Base-by-base conservation (phyloP, 495 filamentous ascomycete genomes). In the Neurospora cerealis region DNA sequence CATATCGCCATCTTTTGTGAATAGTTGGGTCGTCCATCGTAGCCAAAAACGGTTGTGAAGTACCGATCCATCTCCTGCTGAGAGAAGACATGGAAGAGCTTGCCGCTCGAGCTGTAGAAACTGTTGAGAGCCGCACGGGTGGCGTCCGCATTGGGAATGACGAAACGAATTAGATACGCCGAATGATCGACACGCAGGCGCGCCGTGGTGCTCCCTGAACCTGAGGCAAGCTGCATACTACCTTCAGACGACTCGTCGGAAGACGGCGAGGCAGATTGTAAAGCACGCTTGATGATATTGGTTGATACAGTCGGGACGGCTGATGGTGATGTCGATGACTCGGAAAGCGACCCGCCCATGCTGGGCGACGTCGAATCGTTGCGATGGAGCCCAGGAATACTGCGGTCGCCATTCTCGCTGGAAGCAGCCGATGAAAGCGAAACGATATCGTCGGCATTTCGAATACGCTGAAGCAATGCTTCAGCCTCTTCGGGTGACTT, bases 11-110 rank as follows among this genome's bases (percentile, higher is more conserved):
- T 69, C 21, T 73, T 73, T 32, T 76, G 74, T 1, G 73, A 71
- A 2, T 24, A 37, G 40, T 73, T 69, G 13, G 75, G 70, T 2
- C 24, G 62, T 19, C 75, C 71, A 32, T 75, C 76, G 9, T 69
- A 38, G 9, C 73, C 73, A 62, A 76, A 80, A 4, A 79, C 75
- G 6, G 46, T 69, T 11, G 40, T 28, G 70, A 73, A 73, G 71
- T 72, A 77, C 2, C 37, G 24, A 2, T 74, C 60, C 32, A 75
- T 70, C 48, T 82, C 79, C 11, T 71, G 44, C 17, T 40, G 70
- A 0, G 79, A 74, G 36, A 81, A 82, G 66, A 81, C 74, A 44
- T 81, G 77, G 39, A 81, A 82, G 0, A 82, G 76, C 44, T 76
- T 79, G 3, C 79, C 80, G 38, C 76, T 76, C 6, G 73, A 79